Percentiles rank a stretch among this genome's conserved stretches.
These are phyloP conservation scores for Xylariaceae sp. DNA, from an alignment of 2,329 filamentous ascomycete genomes.

Conservation along the genomic window DNA sequence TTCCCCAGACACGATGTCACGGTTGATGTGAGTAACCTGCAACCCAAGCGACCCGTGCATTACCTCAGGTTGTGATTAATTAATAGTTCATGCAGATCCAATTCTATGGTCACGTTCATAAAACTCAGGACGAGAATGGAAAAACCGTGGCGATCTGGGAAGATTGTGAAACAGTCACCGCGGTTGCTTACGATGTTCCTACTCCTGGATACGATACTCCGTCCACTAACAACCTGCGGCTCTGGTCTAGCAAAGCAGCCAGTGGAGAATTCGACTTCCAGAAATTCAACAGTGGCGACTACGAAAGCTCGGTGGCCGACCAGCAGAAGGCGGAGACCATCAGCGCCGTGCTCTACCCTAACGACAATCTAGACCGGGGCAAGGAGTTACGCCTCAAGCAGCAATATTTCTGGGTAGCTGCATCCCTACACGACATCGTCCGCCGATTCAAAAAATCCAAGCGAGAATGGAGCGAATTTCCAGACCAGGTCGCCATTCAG, in stretches of 20 bases:
- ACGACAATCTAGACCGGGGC: conserved; percentile 92
- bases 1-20: conserved; percentile 94
- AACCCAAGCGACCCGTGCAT: background rate
- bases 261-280: conserved; percentile 99
- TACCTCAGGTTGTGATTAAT: background rate
- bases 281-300: conserved; percentile 98
- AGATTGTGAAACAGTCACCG: conserved; percentile 85
- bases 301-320: conserved; percentile 96
- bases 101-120: conserved; percentile 85
- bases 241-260: conserved; percentile 97
- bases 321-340: conserved; percentile 99
- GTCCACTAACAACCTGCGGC: conserved; percentile 91
- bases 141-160: conserved; percentile 78
- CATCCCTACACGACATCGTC: conserved; percentile 92
- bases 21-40: conserved; percentile 62
- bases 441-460: conserved; percentile 97
- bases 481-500: conserved; percentile 94
- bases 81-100: conserved; percentile 57
- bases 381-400: conserved; percentile 98
- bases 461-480: conserved; percentile 84
- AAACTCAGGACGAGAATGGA: conserved; percentile 69
- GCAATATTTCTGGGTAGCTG: conserved; percentile 99
- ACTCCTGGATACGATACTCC: conserved; percentile 87
- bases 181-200: conserved; percentile 87
- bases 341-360: conserved; percentile 93